phyloP scores from a whole-genome alignment of 139 green algal species.

The Chlamydomonas asymmetrica region DNA sequence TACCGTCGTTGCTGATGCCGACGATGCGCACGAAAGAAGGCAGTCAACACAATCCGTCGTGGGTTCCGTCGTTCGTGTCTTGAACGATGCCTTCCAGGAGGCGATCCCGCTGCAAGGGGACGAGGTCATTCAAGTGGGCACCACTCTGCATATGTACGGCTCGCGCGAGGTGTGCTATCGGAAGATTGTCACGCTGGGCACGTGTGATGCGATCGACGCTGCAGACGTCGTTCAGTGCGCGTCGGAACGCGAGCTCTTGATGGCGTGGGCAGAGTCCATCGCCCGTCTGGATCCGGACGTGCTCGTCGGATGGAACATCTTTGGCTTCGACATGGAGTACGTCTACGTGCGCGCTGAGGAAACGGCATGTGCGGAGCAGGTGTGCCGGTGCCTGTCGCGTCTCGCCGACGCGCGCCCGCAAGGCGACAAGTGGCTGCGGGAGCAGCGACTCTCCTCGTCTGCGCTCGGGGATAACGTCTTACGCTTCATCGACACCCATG shows the following conservation, averaged over 20 bases:
- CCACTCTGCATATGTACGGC: conserved; percentile 7
- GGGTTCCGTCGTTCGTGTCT: background rate
- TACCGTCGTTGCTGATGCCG: background rate
- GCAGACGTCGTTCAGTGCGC: background rate
- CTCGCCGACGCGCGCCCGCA: too few relatives aligned
- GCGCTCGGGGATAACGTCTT: conserved; percentile 37
- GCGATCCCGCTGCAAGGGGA: conserved; percentile 30
- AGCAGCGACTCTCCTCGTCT: conserved; percentile 8
- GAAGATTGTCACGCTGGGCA: conserved; percentile 21
- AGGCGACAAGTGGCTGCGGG: too few relatives aligned
- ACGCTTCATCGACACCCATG: conserved; percentile 19
- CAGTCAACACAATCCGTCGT: background rate
- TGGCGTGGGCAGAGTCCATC: background rate
- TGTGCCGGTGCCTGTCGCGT: background rate
- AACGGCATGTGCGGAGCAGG: background rate
- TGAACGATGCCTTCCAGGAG: background rate
- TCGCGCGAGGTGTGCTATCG: background rate
- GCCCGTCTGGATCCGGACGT: conserved; percentile 16
- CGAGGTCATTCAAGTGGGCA: conserved; percentile 27
- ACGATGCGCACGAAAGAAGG: background rate
- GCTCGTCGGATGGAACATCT: conserved; percentile 33
- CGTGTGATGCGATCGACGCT: background rate
- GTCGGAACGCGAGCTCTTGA: conserved; percentile 17
- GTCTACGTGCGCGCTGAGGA: conserved; percentile 20
- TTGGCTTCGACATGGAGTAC: conserved; percentile 39